These are phyloP conservation scores for Erodium maritimum DNA, from an alignment of 345 rosid species.

Conservation along the genomic window DNA sequence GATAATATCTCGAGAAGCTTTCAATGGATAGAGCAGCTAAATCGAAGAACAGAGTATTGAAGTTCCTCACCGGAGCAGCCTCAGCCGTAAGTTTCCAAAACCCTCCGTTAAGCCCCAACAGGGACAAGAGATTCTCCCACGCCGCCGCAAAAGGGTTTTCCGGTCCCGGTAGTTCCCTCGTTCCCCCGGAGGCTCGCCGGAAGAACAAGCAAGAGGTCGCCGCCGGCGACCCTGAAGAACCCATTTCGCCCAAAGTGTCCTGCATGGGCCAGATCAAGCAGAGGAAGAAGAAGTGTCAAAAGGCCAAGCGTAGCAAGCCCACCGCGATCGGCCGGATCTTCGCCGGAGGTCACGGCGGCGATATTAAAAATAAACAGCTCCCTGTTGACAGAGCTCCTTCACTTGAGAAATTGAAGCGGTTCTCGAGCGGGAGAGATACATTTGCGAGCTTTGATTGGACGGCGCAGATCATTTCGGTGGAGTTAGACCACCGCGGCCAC, in stretches of 20 bases:
- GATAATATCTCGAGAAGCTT: too few species aligned
- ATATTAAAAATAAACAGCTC: constrained; percentile 2
- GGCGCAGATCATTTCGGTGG: constrained; percentile 44
- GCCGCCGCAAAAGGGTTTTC: constrained; percentile 33
- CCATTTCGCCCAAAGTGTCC: constrained; percentile 79
- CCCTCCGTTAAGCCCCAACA: constrained; percentile 55
- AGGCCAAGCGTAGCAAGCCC: neutral
- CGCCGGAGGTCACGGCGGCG: constrained; percentile 6
- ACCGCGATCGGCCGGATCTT: constrained; percentile 33
- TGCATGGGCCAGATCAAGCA: constrained; percentile 90
- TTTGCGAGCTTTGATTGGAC: constrained; percentile 54
- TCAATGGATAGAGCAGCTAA: constrained; percentile 16
- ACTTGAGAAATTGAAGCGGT: constrained; percentile 69
- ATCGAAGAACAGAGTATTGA: constrained; percentile 33
- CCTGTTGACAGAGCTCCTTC: constrained; percentile 30
- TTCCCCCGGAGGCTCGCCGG: constrained; percentile 51
- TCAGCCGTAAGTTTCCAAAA: constrained; percentile 35
- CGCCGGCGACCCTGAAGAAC: constrained; percentile 30
- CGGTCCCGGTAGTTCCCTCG: constrained; percentile 43
- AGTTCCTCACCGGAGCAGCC: constrained; percentile 49
- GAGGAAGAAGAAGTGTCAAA: constrained; percentile 26
- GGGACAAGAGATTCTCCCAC: constrained; percentile 28
- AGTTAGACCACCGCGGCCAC: constrained; percentile 16
- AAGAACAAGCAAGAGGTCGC: constrained; percentile 22
- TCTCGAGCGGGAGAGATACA: constrained; percentile 58